Conservation (phyloP, 345 rosid species). For the Acer yangbiense region DNA sequence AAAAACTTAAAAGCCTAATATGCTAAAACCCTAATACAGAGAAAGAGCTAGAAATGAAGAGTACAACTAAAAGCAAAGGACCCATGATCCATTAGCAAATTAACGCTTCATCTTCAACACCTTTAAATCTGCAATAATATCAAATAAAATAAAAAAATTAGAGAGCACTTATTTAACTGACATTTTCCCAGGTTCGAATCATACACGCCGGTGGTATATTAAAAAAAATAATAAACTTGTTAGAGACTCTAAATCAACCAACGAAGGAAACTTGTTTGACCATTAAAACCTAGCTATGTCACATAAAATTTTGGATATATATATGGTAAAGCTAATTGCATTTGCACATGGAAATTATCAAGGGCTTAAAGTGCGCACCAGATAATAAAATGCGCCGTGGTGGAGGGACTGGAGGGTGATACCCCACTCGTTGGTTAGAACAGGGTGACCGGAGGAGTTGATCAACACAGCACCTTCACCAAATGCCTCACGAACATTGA, state of each 20-base stretch:
- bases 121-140: slow-evolving; percentile 31
- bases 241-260: background rate
- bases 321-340: background rate
- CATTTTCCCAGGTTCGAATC: no score
- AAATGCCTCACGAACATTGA: slow-evolving; percentile 83
- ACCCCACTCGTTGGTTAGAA: slow-evolving; percentile 85
- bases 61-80: background rate
- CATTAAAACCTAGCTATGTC: background rate
- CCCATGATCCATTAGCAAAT: background rate
- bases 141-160: background rate
- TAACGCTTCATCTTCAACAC: slow-evolving; percentile 9
- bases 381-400: slow-evolving; percentile 81
- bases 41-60: slow-evolving; percentile 14
- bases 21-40: background rate
- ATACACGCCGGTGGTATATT: no score
- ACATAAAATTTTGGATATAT: background rate
- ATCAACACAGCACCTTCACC: slow-evolving; percentile 80
- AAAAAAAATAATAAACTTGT: background rate
- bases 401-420: slow-evolving; percentile 77
- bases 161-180: no score
- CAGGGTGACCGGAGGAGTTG: slow-evolving; percentile 76
- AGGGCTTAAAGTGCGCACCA: slow-evolving; percentile 37
- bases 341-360: background rate
- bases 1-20: background rate
- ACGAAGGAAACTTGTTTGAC: background rate